Base-by-base conservation (phyloP, 83 land plant genomes). In the Thuja plicata region DNA sequence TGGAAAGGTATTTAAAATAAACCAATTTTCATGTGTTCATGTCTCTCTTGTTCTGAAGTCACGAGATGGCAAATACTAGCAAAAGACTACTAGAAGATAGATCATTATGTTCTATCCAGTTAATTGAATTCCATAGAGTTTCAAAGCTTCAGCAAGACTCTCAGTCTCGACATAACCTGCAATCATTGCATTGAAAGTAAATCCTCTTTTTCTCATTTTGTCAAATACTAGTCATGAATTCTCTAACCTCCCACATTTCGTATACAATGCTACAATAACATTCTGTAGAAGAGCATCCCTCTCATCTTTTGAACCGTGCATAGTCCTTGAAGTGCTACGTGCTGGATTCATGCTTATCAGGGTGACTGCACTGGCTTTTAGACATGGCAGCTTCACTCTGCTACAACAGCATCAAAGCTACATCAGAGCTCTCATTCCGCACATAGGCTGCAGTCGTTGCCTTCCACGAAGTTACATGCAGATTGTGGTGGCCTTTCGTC, bases 11-110 rank as follows among this genome's bases (percentile, higher is more conserved):
- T 76, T 35, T 10, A n/a, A 76, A 32, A 12, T 38, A 76, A 76
- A 76, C 32, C 79, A 9, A 2, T 35, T 76, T 76, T 80, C 85
- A 87, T 34, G 93, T 71, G 78, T 92, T 89, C 92, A 89, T 89
- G 86, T 90, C 92, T 66, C 55, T 90, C 82, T 82, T 74, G 81
- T 35, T 34, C 30, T 34, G 89, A 74, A 35, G 50, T 16, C 15
- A 55, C 74, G 8, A 89, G 38, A 87, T 43, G 35, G 12, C 88
- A 91, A 86, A 91, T 37, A 81, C 88, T 74, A 79, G 43, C 50
- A 91, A 76, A 46, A 88, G 48, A 40, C 32, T 89, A 32, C 57
- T 85, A 19, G 87, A 8, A 10, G 92, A 87, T 32, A 55, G 30
- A 7, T 60, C 60, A 87, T 91, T 74, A 9, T 88, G 90, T 38